A percentile compares a stretch with the other conserved stretches of the same genome.
Evolutionary conservation across 176 grass and related monocot species (phyloP).

Genomic region (Melocanna baccifera): DNA sequence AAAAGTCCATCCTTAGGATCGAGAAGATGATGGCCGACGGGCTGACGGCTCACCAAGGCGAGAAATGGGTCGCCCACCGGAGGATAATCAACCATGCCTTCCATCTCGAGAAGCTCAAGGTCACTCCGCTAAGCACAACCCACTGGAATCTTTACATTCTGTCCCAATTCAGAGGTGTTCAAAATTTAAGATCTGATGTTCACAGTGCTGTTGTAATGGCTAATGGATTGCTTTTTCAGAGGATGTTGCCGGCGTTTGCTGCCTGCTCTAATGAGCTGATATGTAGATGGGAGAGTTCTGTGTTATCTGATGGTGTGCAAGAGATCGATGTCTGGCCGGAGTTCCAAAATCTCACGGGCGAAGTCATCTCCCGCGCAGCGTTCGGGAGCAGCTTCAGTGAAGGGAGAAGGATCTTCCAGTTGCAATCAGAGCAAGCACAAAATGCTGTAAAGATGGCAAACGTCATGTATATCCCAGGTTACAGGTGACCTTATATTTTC

Average conservation of each 20-base stretch:
- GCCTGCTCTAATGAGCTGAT: conserved; percentile 39
- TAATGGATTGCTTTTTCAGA: neutral
- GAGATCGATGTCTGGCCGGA: conserved; percentile 68
- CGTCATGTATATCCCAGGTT: conserved; percentile 29
- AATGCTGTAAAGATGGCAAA: conserved; percentile 7
- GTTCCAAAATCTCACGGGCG: conserved; percentile 48
- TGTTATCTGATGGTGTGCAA: neutral
- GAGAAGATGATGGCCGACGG: conserved; percentile 12
- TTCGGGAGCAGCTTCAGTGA: conserved; percentile 61
- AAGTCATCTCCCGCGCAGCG: conserved; percentile 56
- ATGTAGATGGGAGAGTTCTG: conserved; percentile 23
- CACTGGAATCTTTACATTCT: neutral
- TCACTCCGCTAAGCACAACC: neutral
- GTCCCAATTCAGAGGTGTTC: neutral
- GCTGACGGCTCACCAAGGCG: conserved; percentile 28
- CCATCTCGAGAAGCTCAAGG: conserved; percentile 69
- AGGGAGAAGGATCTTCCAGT: conserved; percentile 53
- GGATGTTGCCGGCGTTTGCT: conserved; percentile 50
- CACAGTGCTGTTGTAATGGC: neutral
- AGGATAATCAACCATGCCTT: conserved; percentile 71
- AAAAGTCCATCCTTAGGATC: neutral
- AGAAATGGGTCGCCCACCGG: conserved; percentile 62
- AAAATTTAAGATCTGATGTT: neutral
- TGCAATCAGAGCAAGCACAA: conserved; percentile 50
- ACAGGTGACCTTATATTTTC: conserved; percentile 16